Evolutionary conservation across 208 protist genomes (phyloP), one percentile per base, ranked within the genome.

Genomic region (Sergeia podlipaevii): DNA sequence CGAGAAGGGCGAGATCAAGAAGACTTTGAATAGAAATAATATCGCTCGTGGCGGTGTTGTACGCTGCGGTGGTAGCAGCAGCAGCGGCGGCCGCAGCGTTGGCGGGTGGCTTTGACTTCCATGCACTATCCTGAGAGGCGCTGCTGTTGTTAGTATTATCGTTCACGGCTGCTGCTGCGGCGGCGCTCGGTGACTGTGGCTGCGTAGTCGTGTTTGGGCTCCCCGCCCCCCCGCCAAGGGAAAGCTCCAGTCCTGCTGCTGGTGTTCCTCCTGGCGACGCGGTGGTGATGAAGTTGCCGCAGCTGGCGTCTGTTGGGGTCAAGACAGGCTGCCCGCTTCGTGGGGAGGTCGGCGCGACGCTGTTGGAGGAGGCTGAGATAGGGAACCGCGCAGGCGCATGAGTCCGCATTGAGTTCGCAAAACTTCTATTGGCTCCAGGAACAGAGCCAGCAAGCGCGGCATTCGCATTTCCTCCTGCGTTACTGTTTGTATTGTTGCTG

Each of bases 1-100:
- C 89, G 13, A 96, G 66, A 7, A 96, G 56, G 3, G 80, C 85
- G 17, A 93, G 57, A 54, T 96, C 89, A 0, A 96, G 68, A 13
- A 96, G 65, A 57, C 85, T 93, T 27, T 91, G 72, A 36, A 96
- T 67, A 0, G 77, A 60, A 24, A 72, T 69, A 17, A 91, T 57
- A 34, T 89, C 85, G 39, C 45, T 45, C 29, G 42, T 41, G 20
- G 30, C 0, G 29, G 15, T 10, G 34, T 55, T 45, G 51, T 26
- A 21, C n/a, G 26, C 30, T 51, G 37, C 7, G 11, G 2, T 32
- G 15, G 2, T 24, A 0, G 32, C 44, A 47, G 2, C 32, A 26
- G 42, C 37, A 2, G 46, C 54, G 18, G 45, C 7, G 44, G 34
- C 6, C 15, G 38, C 26, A 11, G 34, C 20, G 28, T 17, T 27